Evolutionary conservation across 2,329 filamentous ascomycete species (phyloP).

Genomic region (Beauveria varroae): DNA sequence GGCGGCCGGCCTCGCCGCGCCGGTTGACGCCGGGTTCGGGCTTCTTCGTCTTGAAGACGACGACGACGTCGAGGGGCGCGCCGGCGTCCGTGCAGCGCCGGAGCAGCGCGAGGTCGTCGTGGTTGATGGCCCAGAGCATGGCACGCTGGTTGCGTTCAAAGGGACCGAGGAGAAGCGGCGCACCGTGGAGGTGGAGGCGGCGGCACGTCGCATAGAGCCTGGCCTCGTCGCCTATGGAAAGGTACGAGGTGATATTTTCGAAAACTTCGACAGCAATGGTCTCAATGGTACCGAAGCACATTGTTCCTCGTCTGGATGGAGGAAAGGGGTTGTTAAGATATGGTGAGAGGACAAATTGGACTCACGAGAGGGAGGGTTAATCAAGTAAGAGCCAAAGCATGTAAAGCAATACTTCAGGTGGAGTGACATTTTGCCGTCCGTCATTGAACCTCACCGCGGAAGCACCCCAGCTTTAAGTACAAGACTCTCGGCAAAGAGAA

Average conservation of each 20-base stretch:
- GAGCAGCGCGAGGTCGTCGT: not conserved
- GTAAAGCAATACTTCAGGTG: too few species aligned
- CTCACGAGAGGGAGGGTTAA: not conserved
- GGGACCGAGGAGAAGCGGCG: not conserved
- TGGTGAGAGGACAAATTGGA: not conserved
- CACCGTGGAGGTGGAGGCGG: not conserved
- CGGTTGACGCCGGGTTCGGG: not conserved
- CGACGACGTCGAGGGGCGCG: not conserved
- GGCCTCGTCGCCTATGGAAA: not conserved
- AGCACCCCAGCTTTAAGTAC: not conserved
- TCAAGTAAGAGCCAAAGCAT: too few species aligned
- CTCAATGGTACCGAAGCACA: not conserved
- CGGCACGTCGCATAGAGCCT: constrained; percentile 1
- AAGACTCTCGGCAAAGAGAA: not conserved
- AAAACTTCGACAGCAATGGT: not conserved
- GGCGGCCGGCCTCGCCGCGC: not conserved
- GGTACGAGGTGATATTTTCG: not conserved
- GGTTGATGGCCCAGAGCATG: not conserved
- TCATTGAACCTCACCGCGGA: not conserved
- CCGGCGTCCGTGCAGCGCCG: not conserved
- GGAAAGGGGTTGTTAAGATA: too few species aligned
- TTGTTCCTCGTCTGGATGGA: not conserved
- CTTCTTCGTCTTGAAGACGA: not conserved
- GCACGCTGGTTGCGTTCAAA: not conserved
- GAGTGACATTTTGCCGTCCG: too few species aligned